phyloP scores from a whole-genome alignment of 805 yeast species.

The Wickerhamomyces kurtzmanii region DNA sequence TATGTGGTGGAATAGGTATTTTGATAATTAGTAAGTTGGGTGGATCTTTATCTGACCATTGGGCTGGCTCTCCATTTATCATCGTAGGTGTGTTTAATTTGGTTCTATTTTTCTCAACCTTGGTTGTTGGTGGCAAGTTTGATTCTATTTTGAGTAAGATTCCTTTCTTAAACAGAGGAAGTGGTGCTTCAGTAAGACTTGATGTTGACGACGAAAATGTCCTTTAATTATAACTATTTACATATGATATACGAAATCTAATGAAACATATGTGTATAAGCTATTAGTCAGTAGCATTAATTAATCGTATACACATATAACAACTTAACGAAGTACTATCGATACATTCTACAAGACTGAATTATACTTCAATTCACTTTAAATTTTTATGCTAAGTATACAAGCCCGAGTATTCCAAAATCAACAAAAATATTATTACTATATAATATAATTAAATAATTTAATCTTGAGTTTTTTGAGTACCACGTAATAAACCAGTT shows the following conservation, averaged over 20 bases:
- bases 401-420: conserved; percentile 13
- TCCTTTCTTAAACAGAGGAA: too few species aligned
- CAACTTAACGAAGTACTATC: too few species aligned
- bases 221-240: too few species aligned
- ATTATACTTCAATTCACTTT: too few species aligned
- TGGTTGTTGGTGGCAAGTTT: conserved; percentile 11
- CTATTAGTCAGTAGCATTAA: too few species aligned
- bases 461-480: conserved; percentile 85
- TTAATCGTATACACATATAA: too few species aligned
- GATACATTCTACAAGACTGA: too few species aligned
- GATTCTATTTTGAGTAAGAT: conserved; percentile 5
- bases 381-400: too few species aligned
- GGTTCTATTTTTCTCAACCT: conserved; percentile 11
- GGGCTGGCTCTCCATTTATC: conserved; percentile 51
- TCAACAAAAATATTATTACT: conserved; percentile 17
- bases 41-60: conserved; percentile 46
- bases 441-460: conserved; percentile 17
- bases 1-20: conserved; percentile 62
- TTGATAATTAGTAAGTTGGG: conserved; percentile 50
- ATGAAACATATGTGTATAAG: too few species aligned
- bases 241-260: too few species aligned
- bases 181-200: too few species aligned
- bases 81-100: conserved; percentile 34
- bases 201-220: too few species aligned
- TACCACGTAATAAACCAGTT: conserved; percentile 99